Base-by-base conservation (phyloP, 768 basidiomycete species). In the Phaeotremella fagi region DNA sequence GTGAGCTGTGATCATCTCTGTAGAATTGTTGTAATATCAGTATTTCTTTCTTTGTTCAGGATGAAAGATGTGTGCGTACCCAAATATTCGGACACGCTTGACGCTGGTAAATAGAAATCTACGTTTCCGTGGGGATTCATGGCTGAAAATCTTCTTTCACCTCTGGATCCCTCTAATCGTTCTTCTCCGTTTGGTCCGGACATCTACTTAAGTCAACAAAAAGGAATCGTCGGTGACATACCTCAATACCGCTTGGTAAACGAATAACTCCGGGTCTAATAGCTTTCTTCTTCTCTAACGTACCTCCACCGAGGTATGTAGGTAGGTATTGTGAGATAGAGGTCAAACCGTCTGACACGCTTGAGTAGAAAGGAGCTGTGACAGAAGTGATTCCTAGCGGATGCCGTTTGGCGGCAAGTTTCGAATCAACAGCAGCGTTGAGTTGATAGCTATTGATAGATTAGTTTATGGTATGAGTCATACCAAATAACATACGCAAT, bases 51-150 rank as follows among this genome's bases (percentile, higher is more conserved):
- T n/a, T n/a, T n/a, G n/a, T n/a, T n/a, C n/a, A n/a, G n/a, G n/a
- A n/a, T n/a, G n/a, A 15, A 47, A n/a, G 22, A 43, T n/a, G 20
- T 23, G 4, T 5, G 56, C 65, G 37, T 48, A 69, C 70, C 76
- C 26, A 77, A 66, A 50, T 78, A 78, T 57, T 77, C 76, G 62
- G 75, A 76, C 29, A 76, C 70, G 11, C 77, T 76, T 7, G 75
- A 71, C 6, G 71, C 64, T 4, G 77, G 75, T n/a, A 78, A 62
- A 55, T 68, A 73, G 49, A 76, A 78, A 54, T 78, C 77, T 4
- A 79, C 52, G 45, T 76, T 78, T 2, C 78, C 78, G 56, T 78
- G 78, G 2, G 77, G 77, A 48, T 79, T 79, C 36, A 79, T 56
- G 1, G 78, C 78, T 9, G 66, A 68, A 57, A 79, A 78, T n/a